phyloP scores from a whole-genome alignment of 106 monocot species.

The Iris macrosiphon region DNA sequence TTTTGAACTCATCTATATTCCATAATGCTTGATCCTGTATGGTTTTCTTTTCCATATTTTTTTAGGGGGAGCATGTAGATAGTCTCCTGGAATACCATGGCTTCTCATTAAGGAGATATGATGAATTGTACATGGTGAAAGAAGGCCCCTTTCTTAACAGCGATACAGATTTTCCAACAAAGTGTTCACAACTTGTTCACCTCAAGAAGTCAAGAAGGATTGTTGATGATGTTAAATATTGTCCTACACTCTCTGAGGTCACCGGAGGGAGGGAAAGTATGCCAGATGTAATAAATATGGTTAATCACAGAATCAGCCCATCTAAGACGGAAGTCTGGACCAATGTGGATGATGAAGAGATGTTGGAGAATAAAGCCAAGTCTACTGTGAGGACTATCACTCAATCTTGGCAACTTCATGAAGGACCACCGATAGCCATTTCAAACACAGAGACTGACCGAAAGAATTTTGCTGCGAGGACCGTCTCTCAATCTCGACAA shows the following conservation, averaged over 20 bases:
- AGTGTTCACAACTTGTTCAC: slow-evolving; percentile 64
- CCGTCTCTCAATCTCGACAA: too few relatives aligned
- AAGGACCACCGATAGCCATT: slow-evolving; percentile 3
- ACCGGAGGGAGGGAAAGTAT: slow-evolving; percentile 5
- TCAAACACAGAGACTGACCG: slow-evolving; percentile 6
- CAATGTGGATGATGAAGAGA: slow-evolving; percentile 16
- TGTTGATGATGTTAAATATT: slow-evolving; percentile 55
- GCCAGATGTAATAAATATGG: background rate
- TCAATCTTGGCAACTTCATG: slow-evolving; percentile 1
- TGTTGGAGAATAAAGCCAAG: slow-evolving; percentile 19
- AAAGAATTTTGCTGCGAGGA: too few relatives aligned
- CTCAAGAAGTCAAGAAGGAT: slow-evolving; percentile 58
- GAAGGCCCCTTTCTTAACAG: slow-evolving; percentile 73
- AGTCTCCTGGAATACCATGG: slow-evolving; percentile 79
- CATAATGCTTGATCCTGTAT: background rate
- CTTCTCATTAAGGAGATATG: slow-evolving; percentile 52
- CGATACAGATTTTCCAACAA: slow-evolving; percentile 59
- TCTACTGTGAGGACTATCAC: background rate
- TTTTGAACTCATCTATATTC: background rate
- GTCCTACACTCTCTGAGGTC: slow-evolving; percentile 10
- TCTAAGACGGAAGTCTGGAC: slow-evolving; percentile 1
- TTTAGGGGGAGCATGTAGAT: slow-evolving; percentile 79
- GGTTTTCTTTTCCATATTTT: background rate
- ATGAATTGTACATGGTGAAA: slow-evolving; percentile 87
- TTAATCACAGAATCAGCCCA: slow-evolving; percentile 4